Conservation (phyloP, 1,284 basidiomycete species). For the Pulveroboletus sp. region DNA sequence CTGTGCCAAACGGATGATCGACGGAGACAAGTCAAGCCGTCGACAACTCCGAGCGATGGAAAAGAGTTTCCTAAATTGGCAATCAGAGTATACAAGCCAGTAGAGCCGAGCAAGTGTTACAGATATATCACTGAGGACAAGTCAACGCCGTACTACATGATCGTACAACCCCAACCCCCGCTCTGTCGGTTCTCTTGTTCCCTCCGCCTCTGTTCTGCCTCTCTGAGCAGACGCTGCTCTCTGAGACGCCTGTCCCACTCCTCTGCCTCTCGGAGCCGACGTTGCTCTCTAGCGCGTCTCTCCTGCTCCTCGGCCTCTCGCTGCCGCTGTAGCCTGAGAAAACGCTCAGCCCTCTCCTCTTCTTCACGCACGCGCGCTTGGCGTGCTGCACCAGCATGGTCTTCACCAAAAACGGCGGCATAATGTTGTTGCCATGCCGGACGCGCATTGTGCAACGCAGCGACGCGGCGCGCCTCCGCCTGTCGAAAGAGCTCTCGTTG, state of each 20-base stretch:
- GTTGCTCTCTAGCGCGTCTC: neutral
- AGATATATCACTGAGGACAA: no score
- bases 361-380: constrained; percentile 1
- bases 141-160: no score
- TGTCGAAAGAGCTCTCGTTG: constrained; percentile 24
- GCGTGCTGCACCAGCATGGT: neutral
- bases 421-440: neutral
- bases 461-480: constrained; percentile 10
- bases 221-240: constrained; percentile 1
- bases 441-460: neutral
- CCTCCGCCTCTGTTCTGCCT: constrained; percentile 14
- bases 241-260: neutral
- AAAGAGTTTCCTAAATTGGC: no score
- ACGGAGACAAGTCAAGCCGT: no score
- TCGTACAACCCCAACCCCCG: constrained; percentile 20
- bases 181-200: neutral
- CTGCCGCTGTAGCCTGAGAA: neutral
- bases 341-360: neutral
- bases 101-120: no score
- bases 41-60: no score
- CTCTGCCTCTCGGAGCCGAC: neutral
- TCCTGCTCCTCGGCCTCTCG: constrained; percentile 12
- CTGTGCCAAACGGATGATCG: no score
- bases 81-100: no score
- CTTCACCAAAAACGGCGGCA: neutral